Percentiles rank a stretch among this genome's conserved stretches.
Evolutionary conservation across 1,284 basidiomycete genomes (phyloP).

Genomic region (Anthracocystis setariae): DNA sequence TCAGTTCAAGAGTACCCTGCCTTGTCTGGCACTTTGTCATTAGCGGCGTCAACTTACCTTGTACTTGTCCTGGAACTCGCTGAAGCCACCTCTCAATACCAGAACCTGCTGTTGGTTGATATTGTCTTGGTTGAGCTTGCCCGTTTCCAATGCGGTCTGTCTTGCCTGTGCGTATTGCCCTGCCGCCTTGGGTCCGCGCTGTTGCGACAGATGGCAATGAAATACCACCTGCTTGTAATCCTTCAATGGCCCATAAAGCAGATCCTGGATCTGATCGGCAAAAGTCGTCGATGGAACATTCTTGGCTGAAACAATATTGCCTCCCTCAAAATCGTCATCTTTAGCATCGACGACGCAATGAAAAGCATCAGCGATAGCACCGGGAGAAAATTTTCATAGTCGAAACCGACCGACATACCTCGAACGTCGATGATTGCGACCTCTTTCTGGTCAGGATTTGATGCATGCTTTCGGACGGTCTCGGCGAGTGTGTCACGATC

Average conservation of each 20-base stretch:
- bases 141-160: conserved; percentile 32
- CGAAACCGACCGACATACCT: conserved; percentile 28
- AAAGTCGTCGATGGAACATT: conserved; percentile 60
- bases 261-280: conserved; percentile 50
- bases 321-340: conserved; percentile 68
- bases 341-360: background rate
- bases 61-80: conserved; percentile 64
- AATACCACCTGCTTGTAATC: conserved; percentile 65
- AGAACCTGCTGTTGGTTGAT: conserved; percentile 62
- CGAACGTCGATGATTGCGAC: conserved; percentile 63
- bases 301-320: conserved; percentile 64
- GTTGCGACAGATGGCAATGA: conserved; percentile 67
- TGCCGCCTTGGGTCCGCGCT: conserved; percentile 67
- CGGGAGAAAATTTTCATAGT: background rate
- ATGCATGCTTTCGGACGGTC: conserved; percentile 28
- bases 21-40: no score
- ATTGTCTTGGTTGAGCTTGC: conserved; percentile 13
- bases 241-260: conserved; percentile 55
- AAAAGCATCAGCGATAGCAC: background rate
- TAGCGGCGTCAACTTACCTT: conserved; percentile 38
- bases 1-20: no score
- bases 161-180: conserved; percentile 65
- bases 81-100: conserved; percentile 67
- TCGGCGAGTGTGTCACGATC: conserved; percentile 53
- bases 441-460: conserved; percentile 28